Evolutionary conservation across 169 alveolate genomes (phyloP).

Genomic region (Eimeria tenella): DNA sequence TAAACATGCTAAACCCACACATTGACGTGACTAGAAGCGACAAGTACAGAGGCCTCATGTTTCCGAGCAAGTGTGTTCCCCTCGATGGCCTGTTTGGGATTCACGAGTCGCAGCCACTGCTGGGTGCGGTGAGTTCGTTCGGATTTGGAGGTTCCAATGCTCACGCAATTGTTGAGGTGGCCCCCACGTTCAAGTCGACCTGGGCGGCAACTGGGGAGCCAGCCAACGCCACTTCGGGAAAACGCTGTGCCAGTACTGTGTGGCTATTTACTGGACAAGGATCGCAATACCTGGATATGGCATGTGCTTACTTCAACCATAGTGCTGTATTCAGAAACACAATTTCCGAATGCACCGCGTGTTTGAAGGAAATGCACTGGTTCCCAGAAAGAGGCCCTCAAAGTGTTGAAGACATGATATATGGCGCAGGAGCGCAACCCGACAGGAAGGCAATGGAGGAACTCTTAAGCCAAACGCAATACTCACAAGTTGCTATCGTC

Average conservation of each 20-base stretch:
- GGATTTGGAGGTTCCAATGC: slow-evolving; percentile 84
- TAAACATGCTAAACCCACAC: slow-evolving; percentile 84
- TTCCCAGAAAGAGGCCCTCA: slow-evolving; percentile 23
- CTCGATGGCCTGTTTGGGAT: slow-evolving; percentile 4
- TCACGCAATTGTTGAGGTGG: slow-evolving; percentile 41
- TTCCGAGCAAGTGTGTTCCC: slow-evolving; percentile 55
- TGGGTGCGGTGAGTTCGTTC: slow-evolving; percentile 82
- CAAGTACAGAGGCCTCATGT: background rate
- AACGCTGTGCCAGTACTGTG: background rate
- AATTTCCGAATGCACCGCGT: slow-evolving; percentile 72
- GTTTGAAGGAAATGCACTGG: background rate
- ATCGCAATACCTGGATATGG: slow-evolving; percentile 81
- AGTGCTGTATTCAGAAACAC: slow-evolving; percentile 71
- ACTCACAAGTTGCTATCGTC: slow-evolving; percentile 84
- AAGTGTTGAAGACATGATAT: slow-evolving; percentile 76
- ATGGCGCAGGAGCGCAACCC: slow-evolving; percentile 30
- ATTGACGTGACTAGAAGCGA: slow-evolving; percentile 54
- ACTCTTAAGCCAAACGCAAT: slow-evolving; percentile 22
- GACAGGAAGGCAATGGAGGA: background rate
- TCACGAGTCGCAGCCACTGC: background rate
- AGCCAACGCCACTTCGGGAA: background rate
- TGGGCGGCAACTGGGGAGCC: background rate
- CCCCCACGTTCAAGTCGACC: background rate
- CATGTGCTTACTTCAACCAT: slow-evolving; percentile 53
- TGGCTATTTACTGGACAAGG: slow-evolving; percentile 83